Evolutionary conservation across 2,329 filamentous ascomycete species (phyloP).

Genomic region (Xylariomycetidae sp.): DNA sequence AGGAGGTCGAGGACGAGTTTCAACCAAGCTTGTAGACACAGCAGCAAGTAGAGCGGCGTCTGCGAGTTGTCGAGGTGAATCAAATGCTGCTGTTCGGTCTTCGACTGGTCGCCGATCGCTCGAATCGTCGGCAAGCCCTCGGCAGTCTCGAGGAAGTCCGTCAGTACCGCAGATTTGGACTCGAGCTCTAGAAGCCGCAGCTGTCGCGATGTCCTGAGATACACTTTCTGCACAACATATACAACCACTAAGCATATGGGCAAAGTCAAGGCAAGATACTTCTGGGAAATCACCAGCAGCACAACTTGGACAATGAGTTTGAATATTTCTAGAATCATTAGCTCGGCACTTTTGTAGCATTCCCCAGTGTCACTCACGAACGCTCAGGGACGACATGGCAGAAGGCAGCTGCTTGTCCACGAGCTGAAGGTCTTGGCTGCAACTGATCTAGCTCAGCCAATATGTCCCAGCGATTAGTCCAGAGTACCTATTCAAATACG

Average conservation of each 20-base stretch:
- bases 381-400: neutral
- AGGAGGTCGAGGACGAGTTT: constrained; percentile 46
- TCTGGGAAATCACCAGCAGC: too few species aligned
- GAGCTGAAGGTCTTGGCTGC: neutral
- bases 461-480: neutral
- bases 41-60: constrained; percentile 44
- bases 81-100: constrained; percentile 12
- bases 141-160: constrained; percentile 19
- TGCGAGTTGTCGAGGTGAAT: constrained; percentile 39
- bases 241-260: constrained; percentile 37
- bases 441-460: neutral
- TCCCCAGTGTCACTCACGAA: neutral
- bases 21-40: constrained; percentile 49
- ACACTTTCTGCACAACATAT: constrained; percentile 45
- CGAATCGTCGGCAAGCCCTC: constrained; percentile 40
- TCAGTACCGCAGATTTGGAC: constrained; percentile 37
- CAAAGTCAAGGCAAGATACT: constrained; percentile 40
- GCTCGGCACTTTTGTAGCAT: neutral
- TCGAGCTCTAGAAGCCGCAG: constrained; percentile 52
- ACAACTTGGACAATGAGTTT: too few species aligned
- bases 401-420: neutral
- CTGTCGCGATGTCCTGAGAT: constrained; percentile 52
- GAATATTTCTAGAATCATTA: too few species aligned
- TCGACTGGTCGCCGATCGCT: constrained; percentile 41
- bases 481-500: neutral